A percentile compares a stretch with the other conserved stretches of the same genome.
These are phyloP conservation scores for Dichomitus squalens DNA, from an alignment of 1,284 basidiomycete genomes.

Conservation along the genomic window DNA sequence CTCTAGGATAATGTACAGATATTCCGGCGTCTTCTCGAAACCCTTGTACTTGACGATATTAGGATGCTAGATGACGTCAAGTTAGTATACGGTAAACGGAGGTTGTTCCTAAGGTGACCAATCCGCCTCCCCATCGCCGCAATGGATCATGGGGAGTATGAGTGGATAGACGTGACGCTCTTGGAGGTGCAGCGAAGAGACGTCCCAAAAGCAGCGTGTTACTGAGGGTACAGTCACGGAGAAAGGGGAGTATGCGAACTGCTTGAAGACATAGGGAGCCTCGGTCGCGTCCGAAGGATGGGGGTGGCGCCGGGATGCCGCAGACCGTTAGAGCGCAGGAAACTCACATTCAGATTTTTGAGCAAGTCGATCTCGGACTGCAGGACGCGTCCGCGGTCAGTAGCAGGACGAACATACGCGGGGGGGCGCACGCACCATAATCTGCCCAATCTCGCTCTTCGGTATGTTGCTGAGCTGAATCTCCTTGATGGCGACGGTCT, in stretches of 20 bases:
- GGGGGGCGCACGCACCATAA: conserved; percentile 73
- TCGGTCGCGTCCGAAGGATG: background rate
- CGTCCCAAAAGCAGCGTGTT: background rate
- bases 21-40: conserved; percentile 93
- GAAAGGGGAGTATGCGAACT: background rate
- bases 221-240: background rate
- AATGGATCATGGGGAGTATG: background rate
- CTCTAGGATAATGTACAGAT: conserved; percentile 96
- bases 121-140: no score
- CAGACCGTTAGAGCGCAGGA: background rate
- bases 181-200: background rate
- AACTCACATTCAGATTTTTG: conserved; percentile 87
- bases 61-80: conserved; percentile 55
- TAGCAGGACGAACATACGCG: background rate
- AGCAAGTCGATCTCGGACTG: conserved; percentile 97
- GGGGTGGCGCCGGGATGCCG: background rate
- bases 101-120: background rate
- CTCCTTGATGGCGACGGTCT: conserved; percentile 95
- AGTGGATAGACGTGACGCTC: background rate
- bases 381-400: conserved; percentile 11
- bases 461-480: conserved; percentile 93
- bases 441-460: conserved; percentile 90
- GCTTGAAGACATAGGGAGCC: background rate
- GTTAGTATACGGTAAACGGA: background rate
- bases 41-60: conserved; percentile 99